These are phyloP conservation scores for Amanita fuliginea DNA, from an alignment of 768 basidiomycete genomes.

Conservation along the genomic window DNA sequence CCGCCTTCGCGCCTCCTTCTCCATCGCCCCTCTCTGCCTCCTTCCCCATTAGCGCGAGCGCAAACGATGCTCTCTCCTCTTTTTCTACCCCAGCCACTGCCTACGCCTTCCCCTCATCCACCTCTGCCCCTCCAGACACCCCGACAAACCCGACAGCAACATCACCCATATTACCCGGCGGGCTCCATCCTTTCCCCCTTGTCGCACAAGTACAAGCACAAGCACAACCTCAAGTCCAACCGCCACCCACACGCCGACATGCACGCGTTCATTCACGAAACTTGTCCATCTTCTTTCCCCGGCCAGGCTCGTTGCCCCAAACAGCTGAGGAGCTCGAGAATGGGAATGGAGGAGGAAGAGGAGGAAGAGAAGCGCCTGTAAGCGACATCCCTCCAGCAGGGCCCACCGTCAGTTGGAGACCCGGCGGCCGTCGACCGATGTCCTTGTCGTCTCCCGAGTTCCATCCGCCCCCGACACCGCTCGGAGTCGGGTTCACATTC, in stretches of 20 bases:
- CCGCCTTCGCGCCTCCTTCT: constrained; percentile 13
- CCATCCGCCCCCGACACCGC: constrained; percentile 20
- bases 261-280: constrained; percentile 82
- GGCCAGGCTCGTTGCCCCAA: constrained; percentile 52
- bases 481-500: constrained; percentile 51
- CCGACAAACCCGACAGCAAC: constrained; percentile 2
- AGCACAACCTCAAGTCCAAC: constrained; percentile 10
- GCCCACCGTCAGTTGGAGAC: constrained; percentile 19
- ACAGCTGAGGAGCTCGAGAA: constrained; percentile 45
- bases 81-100: constrained; percentile 5
- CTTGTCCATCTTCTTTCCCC: constrained; percentile 84
- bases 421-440: background rate
- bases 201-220: background rate
- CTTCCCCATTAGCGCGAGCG: constrained; percentile 11
- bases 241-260: constrained; percentile 34
- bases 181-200: background rate
- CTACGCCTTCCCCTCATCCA: constrained; percentile 9
- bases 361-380: constrained; percentile 36
- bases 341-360: constrained; percentile 12
- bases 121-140: constrained; percentile 14
- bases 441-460: background rate
- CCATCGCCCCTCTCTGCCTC: constrained; percentile 39
- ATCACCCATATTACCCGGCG: background rate
- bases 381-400: constrained; percentile 34
- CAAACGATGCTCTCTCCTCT: constrained; percentile 15